These are phyloP conservation scores for Gnomoniopsis sp. DNA, from an alignment of 2,329 filamentous ascomycete genomes.

Conservation along the genomic window DNA sequence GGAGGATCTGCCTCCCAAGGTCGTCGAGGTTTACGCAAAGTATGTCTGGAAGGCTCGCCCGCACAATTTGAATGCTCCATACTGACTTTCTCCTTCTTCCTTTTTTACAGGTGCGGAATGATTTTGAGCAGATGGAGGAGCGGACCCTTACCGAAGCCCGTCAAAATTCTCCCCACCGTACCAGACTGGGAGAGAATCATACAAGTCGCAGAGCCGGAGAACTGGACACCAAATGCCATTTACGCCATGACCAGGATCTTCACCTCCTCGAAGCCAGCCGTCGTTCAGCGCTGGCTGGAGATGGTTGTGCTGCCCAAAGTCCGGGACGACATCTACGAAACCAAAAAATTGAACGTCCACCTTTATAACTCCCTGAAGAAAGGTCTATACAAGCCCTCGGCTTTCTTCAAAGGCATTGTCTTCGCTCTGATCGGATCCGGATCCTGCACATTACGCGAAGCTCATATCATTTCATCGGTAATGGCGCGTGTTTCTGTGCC, in stretches of 20 bases:
- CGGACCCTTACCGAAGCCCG: constrained; percentile 94
- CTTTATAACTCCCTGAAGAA: constrained; percentile 94
- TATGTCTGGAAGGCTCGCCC: constrained; percentile 34
- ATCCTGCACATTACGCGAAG: constrained; percentile 89
- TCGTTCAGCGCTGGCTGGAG: constrained; percentile 82
- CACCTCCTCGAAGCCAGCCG: constrained; percentile 74
- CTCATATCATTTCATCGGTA: constrained; percentile 85
- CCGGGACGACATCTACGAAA: constrained; percentile 91
- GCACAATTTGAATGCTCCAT: constrained; percentile 12
- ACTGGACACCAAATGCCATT: constrained; percentile 66
- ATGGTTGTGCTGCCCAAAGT: constrained; percentile 85
- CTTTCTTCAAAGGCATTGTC: constrained; percentile 94
- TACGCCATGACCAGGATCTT: constrained; percentile 93
- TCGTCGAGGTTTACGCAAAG: constrained; percentile 92
- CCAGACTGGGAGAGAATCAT: constrained; percentile 90
- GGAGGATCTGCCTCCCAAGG: constrained; percentile 71
- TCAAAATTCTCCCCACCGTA: constrained; percentile 92
- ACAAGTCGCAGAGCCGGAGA: constrained; percentile 56
- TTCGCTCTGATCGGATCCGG: constrained; percentile 84
- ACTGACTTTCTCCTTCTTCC: too few species aligned
- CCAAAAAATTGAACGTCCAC: constrained; percentile 92
- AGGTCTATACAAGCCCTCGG: constrained; percentile 85
- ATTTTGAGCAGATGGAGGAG: constrained; percentile 92
- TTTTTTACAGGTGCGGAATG: constrained; percentile 65
- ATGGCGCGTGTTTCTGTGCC: constrained; percentile 82